These are phyloP conservation scores for Hypoxylon perforatum DNA, from an alignment of 495 filamentous ascomycete species.

Conservation along the genomic window DNA sequence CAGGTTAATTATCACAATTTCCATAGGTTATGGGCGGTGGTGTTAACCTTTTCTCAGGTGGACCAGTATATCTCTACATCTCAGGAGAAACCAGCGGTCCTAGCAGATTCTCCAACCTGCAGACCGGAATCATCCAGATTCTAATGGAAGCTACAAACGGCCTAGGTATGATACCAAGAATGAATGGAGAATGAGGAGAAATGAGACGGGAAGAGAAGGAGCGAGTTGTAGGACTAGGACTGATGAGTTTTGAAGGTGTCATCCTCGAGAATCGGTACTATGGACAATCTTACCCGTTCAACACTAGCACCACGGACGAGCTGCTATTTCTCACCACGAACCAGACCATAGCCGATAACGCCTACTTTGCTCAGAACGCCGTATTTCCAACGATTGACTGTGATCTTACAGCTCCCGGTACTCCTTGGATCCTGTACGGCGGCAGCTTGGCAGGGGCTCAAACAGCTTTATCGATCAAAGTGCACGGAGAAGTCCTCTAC, in stretches of 20 bases:
- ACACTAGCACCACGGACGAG: slow-evolving; percentile 55
- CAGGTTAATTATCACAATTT: slow-evolving; percentile 34
- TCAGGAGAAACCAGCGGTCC: slow-evolving; percentile 54
- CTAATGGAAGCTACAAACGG: slow-evolving; percentile 59
- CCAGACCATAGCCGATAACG: slow-evolving; percentile 60
- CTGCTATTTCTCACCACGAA: slow-evolving; percentile 58
- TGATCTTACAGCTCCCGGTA: slow-evolving; percentile 51
- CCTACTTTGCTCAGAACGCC: slow-evolving; percentile 58
- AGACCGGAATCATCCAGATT: slow-evolving; percentile 57
- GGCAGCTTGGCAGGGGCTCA: slow-evolving; percentile 57
- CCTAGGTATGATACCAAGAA: slow-evolving; percentile 38
- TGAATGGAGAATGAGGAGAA: neutral
- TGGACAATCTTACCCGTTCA: slow-evolving; percentile 55
- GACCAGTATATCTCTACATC: slow-evolving; percentile 60
- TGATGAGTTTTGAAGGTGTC: slow-evolving; percentile 41
- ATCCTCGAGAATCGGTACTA: slow-evolving; percentile 62
- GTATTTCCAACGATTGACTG: slow-evolving; percentile 50
- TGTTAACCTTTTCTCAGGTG: slow-evolving; percentile 40
- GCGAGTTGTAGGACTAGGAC: neutral
- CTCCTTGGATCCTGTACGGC: slow-evolving; percentile 59
- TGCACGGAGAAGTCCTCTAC: slow-evolving; percentile 54
- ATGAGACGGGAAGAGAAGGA: neutral
- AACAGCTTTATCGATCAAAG: slow-evolving; percentile 55
- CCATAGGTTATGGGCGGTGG: neutral
- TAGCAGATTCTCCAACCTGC: slow-evolving; percentile 47